Base-by-base conservation (phyloP, 192 early-diverging fungal genomes). In the Geranomyces variabilis region DNA sequence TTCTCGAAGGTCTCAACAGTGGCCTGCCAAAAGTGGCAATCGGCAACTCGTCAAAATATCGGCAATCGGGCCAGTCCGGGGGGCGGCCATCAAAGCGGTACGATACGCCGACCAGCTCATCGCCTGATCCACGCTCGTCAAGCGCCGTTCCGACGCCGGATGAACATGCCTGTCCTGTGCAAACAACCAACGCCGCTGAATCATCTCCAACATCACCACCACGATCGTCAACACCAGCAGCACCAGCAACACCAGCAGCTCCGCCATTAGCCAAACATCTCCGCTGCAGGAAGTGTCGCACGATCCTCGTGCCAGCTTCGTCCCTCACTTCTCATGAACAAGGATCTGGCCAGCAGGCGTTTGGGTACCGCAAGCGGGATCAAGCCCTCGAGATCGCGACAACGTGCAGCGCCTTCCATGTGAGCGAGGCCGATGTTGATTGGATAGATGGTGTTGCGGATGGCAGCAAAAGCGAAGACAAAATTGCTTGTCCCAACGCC, bases 1-100 rank as follows among this genome's bases (percentile, higher is more conserved):
- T 99, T 59, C 79, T 99, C 5, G 96, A 99, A 69, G 95, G 95
- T 0, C 75, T 99, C 49, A 95, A 99, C 73, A 84, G 88, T 43
- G 96, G 96, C 0, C 73, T 93, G 68, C 93, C 96, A n/a, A 79
- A 77, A 34, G 33, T 79, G 26, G 78, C 67, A 31, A 79, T 79
- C 33, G 78, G 71, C 15, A 79, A 79, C 46, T 66, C 65, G 43
- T 28, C 56, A 19, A 79, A 79, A 72, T 72, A 72, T 41, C 26
- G 19, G 3, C 51, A 55, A 55, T n/a, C 26, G 21, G 19, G 51
- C 51, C 26, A 55, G 4, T 14, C 51, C 6, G 51, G 26, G 7
- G 21, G 26, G 7, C 19, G 19, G 21, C 51, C 3, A 28, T 55
- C 51, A 55, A n/a, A 28, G 51, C 51, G 21, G 2, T 3, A 55